phyloP scores from a whole-genome alignment of 257 asterid genomes.

The Nicotiana tomentosiformis region DNA sequence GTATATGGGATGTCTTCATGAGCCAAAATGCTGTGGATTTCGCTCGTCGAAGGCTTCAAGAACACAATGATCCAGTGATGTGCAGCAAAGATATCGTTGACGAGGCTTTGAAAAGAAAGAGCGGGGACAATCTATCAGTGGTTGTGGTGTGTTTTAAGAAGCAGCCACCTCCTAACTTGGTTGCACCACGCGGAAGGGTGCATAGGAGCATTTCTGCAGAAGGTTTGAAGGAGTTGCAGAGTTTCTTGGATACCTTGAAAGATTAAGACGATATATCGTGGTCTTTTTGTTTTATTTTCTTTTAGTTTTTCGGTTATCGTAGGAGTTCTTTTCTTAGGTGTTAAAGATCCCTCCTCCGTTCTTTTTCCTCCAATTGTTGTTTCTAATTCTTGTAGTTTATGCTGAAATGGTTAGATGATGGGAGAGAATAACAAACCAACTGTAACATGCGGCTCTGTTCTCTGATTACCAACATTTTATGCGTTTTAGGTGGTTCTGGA shows the following conservation, averaged over 20 bases:
- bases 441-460: conserved; percentile 75
- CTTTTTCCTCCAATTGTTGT: neutral
- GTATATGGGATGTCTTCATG: conserved; percentile 91
- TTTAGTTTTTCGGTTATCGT: conserved; percentile 6
- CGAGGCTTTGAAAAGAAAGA: conserved; percentile 85
- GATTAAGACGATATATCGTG: conserved; percentile 33
- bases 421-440: conserved; percentile 48
- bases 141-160: conserved; percentile 83
- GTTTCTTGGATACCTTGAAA: conserved; percentile 67
- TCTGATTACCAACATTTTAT: neutral
- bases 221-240: conserved; percentile 80
- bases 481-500: conserved; percentile 3
- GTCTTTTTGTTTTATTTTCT: conserved; percentile 10
- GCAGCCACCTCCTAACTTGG: conserved; percentile 66
- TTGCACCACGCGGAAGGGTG: conserved; percentile 71
- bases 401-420: conserved; percentile 30
- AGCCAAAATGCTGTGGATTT: conserved; percentile 96
- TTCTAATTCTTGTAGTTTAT: neutral
- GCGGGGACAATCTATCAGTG: conserved; percentile 78
- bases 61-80: conserved; percentile 72
- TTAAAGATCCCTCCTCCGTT: conserved; percentile 9
- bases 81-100: conserved; percentile 82
- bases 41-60: conserved; percentile 87
- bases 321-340: neutral
- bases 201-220: conserved; percentile 95